Conservation (phyloP, 352 stramenopile species). For the Globisporangium cederbergense region DNA sequence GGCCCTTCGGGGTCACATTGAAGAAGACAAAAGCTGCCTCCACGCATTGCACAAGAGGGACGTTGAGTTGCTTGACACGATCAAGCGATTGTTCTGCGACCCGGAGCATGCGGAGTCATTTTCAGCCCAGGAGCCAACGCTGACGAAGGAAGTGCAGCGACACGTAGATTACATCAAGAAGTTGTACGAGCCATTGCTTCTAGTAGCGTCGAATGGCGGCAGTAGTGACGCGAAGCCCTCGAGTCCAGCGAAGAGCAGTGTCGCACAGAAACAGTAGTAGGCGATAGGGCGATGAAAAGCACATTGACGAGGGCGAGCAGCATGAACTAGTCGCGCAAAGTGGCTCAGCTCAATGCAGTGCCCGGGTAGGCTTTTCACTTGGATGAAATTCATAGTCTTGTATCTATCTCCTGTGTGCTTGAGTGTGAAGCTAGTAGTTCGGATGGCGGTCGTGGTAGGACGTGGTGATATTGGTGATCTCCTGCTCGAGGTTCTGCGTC, state of each 20-base stretch:
- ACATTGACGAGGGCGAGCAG: background rate
- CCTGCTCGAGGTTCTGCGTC: conserved; percentile 64
- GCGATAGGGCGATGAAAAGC: conserved; percentile 8
- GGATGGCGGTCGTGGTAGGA: conserved; percentile 9
- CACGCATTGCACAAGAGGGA: conserved; percentile 45
- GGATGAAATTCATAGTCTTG: background rate
- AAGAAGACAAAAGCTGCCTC: conserved; percentile 51
- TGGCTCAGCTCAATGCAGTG: background rate
- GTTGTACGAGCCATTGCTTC: conserved; percentile 28
- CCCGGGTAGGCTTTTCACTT: background rate
- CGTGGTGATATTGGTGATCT: conserved; percentile 64
- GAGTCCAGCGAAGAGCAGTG: conserved; percentile 7
- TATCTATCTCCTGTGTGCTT: background rate
- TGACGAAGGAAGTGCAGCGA: conserved; percentile 52
- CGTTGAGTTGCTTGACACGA: conserved; percentile 37
- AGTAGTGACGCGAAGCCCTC: background rate
- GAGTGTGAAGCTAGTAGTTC: conserved; percentile 1
- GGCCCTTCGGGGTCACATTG: conserved; percentile 33
- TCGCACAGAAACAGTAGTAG: conserved; percentile 20
- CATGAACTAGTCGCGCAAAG: background rate
- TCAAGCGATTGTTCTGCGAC: conserved; percentile 24
- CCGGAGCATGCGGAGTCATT: conserved; percentile 24
- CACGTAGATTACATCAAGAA: conserved; percentile 66
- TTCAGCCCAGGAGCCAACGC: conserved; percentile 28
- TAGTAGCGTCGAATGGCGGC: conserved; percentile 6